Evolutionary conservation across 2,329 filamentous ascomycete species (phyloP).

Genomic region (Berkeleyomyces rouxiae): DNA sequence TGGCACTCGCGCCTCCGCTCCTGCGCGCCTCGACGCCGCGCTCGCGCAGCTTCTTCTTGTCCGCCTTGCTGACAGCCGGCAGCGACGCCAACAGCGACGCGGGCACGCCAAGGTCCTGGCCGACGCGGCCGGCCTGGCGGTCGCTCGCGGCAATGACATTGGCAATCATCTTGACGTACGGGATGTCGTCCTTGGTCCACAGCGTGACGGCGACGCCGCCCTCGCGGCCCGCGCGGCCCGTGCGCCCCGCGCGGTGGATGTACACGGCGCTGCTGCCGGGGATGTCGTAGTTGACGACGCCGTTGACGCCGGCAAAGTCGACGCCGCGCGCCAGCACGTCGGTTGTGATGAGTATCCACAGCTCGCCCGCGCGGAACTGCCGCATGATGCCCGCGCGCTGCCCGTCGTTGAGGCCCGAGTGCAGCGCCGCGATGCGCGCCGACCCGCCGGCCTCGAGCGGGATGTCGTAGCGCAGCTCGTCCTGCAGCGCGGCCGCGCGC

Average conservation of each 20-base stretch:
- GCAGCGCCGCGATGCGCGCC: constrained; percentile 71
- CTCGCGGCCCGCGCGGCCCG: constrained; percentile 70
- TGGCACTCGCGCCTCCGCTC: constrained; percentile 29
- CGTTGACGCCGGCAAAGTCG: constrained; percentile 88
- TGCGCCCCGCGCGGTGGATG: constrained; percentile 83
- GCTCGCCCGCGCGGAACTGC: constrained; percentile 74
- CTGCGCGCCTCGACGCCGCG: constrained; percentile 61
- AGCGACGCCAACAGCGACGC: constrained; percentile 81
- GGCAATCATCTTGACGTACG: constrained; percentile 74
- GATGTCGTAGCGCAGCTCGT: constrained; percentile 88
- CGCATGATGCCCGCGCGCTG: constrained; percentile 70
- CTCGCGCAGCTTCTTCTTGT: constrained; percentile 67
- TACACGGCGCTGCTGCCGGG: constrained; percentile 81
- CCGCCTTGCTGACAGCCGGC: constrained; percentile 67
- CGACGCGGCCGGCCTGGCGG: constrained; percentile 42
- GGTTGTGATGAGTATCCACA: constrained; percentile 94
- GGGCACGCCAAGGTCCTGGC: constrained; percentile 45
- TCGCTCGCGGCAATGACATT: constrained; percentile 81
- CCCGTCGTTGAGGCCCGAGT: constrained; percentile 66
- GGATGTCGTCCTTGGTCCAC: constrained; percentile 89
- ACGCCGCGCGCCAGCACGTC: constrained; percentile 84
- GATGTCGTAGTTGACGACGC: constrained; percentile 94
- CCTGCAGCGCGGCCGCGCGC: constrained; percentile 69
- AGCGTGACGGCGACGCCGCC: constrained; percentile 85
- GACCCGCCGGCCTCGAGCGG: constrained; percentile 73